A percentile compares a stretch with the other conserved stretches of the same genome.
These are phyloP conservation scores for Boletellus deceptivus DNA, from an alignment of 1,284 basidiomycete genomes.

Conservation along the genomic window DNA sequence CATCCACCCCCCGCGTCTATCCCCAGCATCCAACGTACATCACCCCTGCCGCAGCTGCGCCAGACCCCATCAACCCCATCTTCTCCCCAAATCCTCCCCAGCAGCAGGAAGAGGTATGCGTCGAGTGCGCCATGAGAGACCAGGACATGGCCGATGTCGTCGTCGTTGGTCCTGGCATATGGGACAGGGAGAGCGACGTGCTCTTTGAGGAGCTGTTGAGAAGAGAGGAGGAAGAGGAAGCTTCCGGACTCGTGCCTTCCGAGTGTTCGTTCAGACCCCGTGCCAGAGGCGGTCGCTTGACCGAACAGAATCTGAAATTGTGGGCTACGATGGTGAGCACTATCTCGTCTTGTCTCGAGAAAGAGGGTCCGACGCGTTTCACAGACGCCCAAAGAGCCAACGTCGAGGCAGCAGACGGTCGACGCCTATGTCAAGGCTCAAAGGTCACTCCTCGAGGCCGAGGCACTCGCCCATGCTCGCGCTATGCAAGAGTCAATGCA, in stretches of 20 bases:
- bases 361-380: not conserved
- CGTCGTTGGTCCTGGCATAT: slow-evolving; percentile 82
- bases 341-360: slow-evolving; percentile 6
- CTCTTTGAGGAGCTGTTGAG: slow-evolving; percentile 77
- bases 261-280: slow-evolving; percentile 56
- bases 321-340: slow-evolving; percentile 83
- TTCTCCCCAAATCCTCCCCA: slow-evolving; percentile 48
- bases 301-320: slow-evolving; percentile 80
- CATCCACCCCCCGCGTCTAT: slow-evolving; percentile 63
- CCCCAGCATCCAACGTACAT: slow-evolving; percentile 76
- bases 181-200: slow-evolving; percentile 89
- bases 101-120: slow-evolving; percentile 80
- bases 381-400: slow-evolving; percentile 78
- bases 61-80: slow-evolving; percentile 57
- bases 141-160: slow-evolving; percentile 97
- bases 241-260: slow-evolving; percentile 42
- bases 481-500: slow-evolving; percentile 74
- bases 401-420: slow-evolving; percentile 71
- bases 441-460: slow-evolving; percentile 68
- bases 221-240: slow-evolving; percentile 71
- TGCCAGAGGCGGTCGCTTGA: slow-evolving; percentile 66
- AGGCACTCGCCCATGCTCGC: slow-evolving; percentile 68
- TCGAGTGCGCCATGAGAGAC: slow-evolving; percentile 99
- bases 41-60: slow-evolving; percentile 50
- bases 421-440: slow-evolving; percentile 71